Base-by-base conservation (phyloP, 1,284 basidiomycete genomes). In the Salmacisia buchloeana region DNA sequence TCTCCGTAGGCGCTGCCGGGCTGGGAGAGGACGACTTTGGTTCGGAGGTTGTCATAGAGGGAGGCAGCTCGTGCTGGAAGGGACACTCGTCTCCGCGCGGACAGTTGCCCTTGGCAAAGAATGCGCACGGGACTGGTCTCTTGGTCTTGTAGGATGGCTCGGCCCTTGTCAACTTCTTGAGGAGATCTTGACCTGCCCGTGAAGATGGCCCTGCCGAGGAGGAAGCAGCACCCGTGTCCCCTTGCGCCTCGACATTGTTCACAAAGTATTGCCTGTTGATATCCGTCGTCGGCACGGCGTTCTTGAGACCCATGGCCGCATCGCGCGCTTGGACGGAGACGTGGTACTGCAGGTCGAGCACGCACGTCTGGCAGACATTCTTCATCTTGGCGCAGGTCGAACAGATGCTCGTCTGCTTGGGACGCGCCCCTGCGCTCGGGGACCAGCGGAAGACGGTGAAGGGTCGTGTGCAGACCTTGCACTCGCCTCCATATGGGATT, bases 391-490 rank as follows among this genome's bases (percentile, higher is more conserved):
- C 91, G 75, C 96, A 98, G 0, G 96, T 97, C 80, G 96, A 93
- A 82, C 96, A 99, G 70, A 98, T 89, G 68, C 97, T 94, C 3
- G 96, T 99, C 73, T 92, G 91, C 84, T 98, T 98, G 86, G 88
- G 96, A 43, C 96, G 88, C 79, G 88, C 89, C 45, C 93, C 94
- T 15, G 81, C 77, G 59, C 96, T 96, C 1, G 96, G 94, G 75
- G 97, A 94, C 96, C 96, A 98, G 54, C 93, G 88, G 82, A 98
- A 99, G 71, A 97, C 90, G 60, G 94, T 97, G 82, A 96, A 97
- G 5, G 93, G 82, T 67, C 62, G 79, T 89, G 49, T 94, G 86
- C 96, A 99, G 66, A 96, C 91, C 63, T 91, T 56, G 38, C 96
- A 98, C 60, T 93, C 92, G 54, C 91, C 87, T 10, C 93, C 96